Evolutionary conservation across 768 basidiomycete genomes (phyloP).

Genomic region (Jaapia argillacea): DNA sequence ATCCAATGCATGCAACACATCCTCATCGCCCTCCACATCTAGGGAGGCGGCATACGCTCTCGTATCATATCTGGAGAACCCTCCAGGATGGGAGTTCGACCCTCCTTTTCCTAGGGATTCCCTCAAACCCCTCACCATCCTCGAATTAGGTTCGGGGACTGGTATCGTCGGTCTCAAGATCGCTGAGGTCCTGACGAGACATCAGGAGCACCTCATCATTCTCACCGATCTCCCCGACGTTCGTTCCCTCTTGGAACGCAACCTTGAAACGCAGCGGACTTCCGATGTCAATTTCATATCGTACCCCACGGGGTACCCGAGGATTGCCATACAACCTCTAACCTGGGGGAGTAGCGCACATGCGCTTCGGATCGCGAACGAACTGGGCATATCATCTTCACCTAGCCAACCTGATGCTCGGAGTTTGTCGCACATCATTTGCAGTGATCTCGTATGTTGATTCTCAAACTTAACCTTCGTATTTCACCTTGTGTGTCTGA

Average conservation of each 20-base stretch:
- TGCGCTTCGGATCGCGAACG: slow-evolving; percentile 26
- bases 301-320: too few species aligned
- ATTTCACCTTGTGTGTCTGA: background rate
- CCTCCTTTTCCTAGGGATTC: slow-evolving; percentile 32
- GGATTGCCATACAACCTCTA: too few species aligned
- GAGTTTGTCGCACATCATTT: slow-evolving; percentile 57
- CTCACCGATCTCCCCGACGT: slow-evolving; percentile 78
- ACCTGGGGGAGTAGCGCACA: slow-evolving; percentile 58
- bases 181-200: slow-evolving; percentile 29
- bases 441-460: slow-evolving; percentile 71
- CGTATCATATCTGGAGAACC: slow-evolving; percentile 11
- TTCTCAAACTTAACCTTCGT: background rate
- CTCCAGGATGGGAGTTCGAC: slow-evolving; percentile 18
- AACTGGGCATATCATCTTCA: slow-evolving; percentile 19
- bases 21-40: background rate
- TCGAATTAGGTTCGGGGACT: slow-evolving; percentile 79
- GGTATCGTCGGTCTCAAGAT: slow-evolving; percentile 46
- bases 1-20: background rate
- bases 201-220: slow-evolving; percentile 22
- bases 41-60: slow-evolving; percentile 20
- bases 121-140: slow-evolving; percentile 21
- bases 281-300: too few species aligned
- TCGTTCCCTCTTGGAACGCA: slow-evolving; percentile 35
- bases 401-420: background rate
- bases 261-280: slow-evolving; percentile 16